Percentiles rank a stretch among this genome's conserved stretches.
Conservation (phyloP, 352 stramenopile species). For the Globisporangium nagaii region DNA sequence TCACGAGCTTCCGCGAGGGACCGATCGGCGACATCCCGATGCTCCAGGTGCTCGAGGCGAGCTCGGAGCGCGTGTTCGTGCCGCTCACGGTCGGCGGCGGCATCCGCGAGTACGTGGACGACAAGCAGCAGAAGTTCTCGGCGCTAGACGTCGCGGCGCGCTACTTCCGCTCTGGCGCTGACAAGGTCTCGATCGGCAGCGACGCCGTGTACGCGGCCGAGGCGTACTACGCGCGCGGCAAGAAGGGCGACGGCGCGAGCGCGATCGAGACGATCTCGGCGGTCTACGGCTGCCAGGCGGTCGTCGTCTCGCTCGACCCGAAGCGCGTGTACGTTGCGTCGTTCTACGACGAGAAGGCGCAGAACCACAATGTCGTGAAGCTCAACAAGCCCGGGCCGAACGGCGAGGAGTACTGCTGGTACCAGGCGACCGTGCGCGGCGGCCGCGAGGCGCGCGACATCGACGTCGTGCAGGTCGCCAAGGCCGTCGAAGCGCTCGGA, state of each 20-base stretch:
- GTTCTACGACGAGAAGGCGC: constrained; percentile 58
- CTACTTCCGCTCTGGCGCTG: constrained; percentile 98
- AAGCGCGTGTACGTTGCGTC: constrained; percentile 83
- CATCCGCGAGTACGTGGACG: constrained; percentile 95
- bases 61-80: constrained; percentile 96
- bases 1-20: constrained; percentile 97
- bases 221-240: constrained; percentile 72
- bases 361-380: constrained; percentile 62
- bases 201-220: constrained; percentile 95
- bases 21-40: constrained; percentile 97
- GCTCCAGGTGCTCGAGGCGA: constrained; percentile 93
- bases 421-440: constrained; percentile 96
- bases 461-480: constrained; percentile 78
- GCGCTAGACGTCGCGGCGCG: constrained; percentile 93
- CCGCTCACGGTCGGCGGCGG: constrained; percentile 97
- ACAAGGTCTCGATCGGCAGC: constrained; percentile 98
- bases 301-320: constrained; percentile 97
- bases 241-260: constrained; percentile 68
- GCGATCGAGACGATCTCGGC: constrained; percentile 96
- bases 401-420: constrained; percentile 95
- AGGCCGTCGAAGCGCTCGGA: constrained; percentile 90
- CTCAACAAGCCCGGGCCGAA: constrained; percentile 85
- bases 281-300: constrained; percentile 96
- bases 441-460: constrained; percentile 90
- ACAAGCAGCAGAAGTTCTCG: constrained; percentile 78